Percentiles rank a stretch among this genome's conserved stretches.
These are phyloP conservation scores for Pseudofabraea citricarpa DNA, from an alignment of 2,329 filamentous ascomycete genomes.

Conservation along the genomic window DNA sequence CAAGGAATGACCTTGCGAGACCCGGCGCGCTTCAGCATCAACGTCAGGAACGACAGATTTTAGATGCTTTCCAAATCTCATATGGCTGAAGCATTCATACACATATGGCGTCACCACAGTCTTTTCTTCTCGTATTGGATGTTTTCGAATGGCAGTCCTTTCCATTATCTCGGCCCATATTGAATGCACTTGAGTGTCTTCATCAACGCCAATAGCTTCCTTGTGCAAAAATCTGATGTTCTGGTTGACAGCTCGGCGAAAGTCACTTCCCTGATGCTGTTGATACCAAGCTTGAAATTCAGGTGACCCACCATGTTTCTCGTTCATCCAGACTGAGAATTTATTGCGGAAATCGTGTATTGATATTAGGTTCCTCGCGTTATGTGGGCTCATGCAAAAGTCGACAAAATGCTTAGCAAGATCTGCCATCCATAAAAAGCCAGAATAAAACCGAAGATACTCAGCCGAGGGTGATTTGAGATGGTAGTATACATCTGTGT, in stretches of 20 bases:
- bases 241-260: slow-evolving; percentile 53
- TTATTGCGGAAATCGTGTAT: slow-evolving; percentile 50
- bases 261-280: slow-evolving; percentile 52
- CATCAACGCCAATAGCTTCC: slow-evolving; percentile 46
- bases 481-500: slow-evolving; percentile 56
- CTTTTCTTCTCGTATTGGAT: slow-evolving; percentile 19
- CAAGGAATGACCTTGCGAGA: slow-evolving; percentile 3
- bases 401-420: slow-evolving; percentile 70
- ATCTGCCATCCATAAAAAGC: slow-evolving; percentile 67
- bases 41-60: slow-evolving; percentile 28
- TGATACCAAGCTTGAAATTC: slow-evolving; percentile 51
- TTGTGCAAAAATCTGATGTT: slow-evolving; percentile 62
- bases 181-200: slow-evolving; percentile 20
- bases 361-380: slow-evolving; percentile 31
- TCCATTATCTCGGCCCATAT: slow-evolving; percentile 33
- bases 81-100: slow-evolving; percentile 56
- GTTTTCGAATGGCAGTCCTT: slow-evolving; percentile 24
- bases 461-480: slow-evolving; percentile 49
- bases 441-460: slow-evolving; percentile 56
- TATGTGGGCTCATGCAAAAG: slow-evolving; percentile 33
- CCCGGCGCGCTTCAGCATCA: slow-evolving; percentile 24
- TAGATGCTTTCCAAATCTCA: slow-evolving; percentile 54
- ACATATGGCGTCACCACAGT: slow-evolving; percentile 71
- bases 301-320: slow-evolving; percentile 35
- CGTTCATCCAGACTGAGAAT: slow-evolving; percentile 54